Percentiles rank a stretch among this genome's conserved stretches.
Evolutionary conservation across 2,329 filamentous ascomycete genomes (phyloP).

Genomic region (Paracoccidioides lutzii): DNA sequence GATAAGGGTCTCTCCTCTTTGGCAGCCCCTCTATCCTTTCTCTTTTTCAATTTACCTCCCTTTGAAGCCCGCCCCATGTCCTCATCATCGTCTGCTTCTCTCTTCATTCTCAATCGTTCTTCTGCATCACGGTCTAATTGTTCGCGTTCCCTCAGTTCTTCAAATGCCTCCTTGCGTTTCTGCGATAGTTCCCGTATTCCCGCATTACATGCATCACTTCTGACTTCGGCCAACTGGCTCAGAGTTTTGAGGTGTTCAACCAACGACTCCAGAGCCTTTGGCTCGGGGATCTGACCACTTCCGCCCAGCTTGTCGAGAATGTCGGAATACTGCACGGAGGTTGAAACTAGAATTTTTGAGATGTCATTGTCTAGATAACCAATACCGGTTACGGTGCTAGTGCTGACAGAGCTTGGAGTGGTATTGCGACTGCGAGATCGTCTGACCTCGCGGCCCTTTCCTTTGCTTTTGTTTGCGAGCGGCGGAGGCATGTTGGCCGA

Average conservation of each 20-base stretch:
- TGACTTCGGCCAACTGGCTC: slow-evolving; percentile 44
- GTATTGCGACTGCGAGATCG: slow-evolving; percentile 50
- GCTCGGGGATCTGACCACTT: slow-evolving; percentile 36
- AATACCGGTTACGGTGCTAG: slow-evolving; percentile 26
- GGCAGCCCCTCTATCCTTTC: slow-evolving; percentile 54
- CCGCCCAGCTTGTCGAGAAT: slow-evolving; percentile 43
- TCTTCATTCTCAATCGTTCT: slow-evolving; percentile 36
- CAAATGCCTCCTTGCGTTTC: slow-evolving; percentile 44
- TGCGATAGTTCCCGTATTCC: slow-evolving; percentile 47
- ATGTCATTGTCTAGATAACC: slow-evolving; percentile 44
- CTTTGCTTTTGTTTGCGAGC: slow-evolving; percentile 37
- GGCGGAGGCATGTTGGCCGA: slow-evolving; percentile 26
- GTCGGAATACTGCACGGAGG: slow-evolving; percentile 42
- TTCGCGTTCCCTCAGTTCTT: slow-evolving; percentile 39
- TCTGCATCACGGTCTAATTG: slow-evolving; percentile 35
- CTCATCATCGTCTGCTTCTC: slow-evolving; percentile 33
- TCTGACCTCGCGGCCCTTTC: slow-evolving; percentile 40
- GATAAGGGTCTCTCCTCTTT: slow-evolving; percentile 48
- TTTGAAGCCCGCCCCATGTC: slow-evolving; percentile 37
- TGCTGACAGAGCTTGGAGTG: slow-evolving; percentile 45
- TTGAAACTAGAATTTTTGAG: slow-evolving; percentile 35
- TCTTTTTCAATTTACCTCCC: slow-evolving; percentile 59
- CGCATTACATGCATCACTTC: slow-evolving; percentile 46
- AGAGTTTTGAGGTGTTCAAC: slow-evolving; percentile 44
- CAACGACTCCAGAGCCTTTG: slow-evolving; percentile 36